Conservation (phyloP, 179 eudicot species). For the Corrigiola litoralis region DNA sequence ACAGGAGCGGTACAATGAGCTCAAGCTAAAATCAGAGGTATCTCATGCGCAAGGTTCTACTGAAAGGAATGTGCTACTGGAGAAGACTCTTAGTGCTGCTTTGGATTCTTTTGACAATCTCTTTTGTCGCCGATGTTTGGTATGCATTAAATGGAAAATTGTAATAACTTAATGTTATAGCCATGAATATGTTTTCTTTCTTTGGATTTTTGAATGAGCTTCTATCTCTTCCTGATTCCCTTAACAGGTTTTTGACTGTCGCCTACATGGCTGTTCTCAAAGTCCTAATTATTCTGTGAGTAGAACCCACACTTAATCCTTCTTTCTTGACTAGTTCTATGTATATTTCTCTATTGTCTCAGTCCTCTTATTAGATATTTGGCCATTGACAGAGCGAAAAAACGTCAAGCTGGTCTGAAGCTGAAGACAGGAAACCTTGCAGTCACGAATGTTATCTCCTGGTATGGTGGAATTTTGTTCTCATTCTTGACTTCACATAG, state of each 20-base stretch:
- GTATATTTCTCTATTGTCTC: not conserved
- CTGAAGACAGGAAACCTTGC: conserved; percentile 71
- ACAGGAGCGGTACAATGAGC: conserved; percentile 65
- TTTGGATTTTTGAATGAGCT: not conserved
- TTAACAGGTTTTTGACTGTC: conserved; percentile 85
- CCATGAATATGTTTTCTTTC: not conserved
- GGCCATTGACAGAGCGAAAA: conserved; percentile 56
- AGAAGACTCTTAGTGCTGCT: conserved; percentile 67
- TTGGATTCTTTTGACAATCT: conserved; percentile 88
- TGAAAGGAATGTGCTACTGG: conserved; percentile 35
- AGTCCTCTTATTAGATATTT: conserved; percentile 14
- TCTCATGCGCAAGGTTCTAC: conserved; percentile 21
- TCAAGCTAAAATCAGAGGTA: conserved; percentile 42
- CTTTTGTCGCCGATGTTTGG: conserved; percentile 98
- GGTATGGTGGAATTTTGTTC: conserved; percentile 40
- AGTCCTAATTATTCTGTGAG: conserved; percentile 64
- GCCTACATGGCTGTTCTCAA: conserved; percentile 89
- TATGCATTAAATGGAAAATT: conserved; percentile 22
- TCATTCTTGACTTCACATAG: conserved; percentile 10
- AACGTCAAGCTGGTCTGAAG: conserved; percentile 45
- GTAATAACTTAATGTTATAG: not conserved
- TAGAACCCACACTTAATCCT: conserved; percentile 4
- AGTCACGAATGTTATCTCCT: conserved; percentile 74
- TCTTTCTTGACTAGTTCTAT: not conserved
- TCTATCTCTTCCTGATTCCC: not conserved